Evolutionary conservation across 2,329 filamentous ascomycete species (phyloP).

Genomic region (Pseudogymnoascus sp.): DNA sequence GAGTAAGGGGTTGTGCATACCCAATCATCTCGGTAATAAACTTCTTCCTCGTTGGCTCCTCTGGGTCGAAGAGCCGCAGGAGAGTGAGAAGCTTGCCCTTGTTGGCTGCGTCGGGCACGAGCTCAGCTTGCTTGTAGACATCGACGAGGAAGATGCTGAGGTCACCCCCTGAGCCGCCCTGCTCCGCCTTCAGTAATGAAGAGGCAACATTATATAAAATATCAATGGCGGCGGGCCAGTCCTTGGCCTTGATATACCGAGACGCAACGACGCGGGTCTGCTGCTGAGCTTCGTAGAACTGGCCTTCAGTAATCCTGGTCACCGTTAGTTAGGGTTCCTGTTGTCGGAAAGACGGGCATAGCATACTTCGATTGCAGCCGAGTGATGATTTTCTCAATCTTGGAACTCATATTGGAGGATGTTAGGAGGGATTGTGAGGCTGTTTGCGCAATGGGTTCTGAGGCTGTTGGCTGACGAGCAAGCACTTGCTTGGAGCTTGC

Average conservation of each 20-base stretch:
- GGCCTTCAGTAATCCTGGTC: slow-evolving; percentile 72
- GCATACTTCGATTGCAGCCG: slow-evolving; percentile 68
- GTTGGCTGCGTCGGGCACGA: slow-evolving; percentile 64
- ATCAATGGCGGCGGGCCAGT: slow-evolving; percentile 79
- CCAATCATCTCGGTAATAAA: slow-evolving; percentile 79
- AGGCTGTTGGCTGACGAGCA: neutral
- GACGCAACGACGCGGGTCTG: slow-evolving; percentile 93
- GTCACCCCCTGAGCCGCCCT: slow-evolving; percentile 88
- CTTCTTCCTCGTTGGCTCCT: slow-evolving; percentile 87
- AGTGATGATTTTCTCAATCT: slow-evolving; percentile 64
- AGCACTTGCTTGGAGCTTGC: neutral
- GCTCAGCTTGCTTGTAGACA: slow-evolving; percentile 79
- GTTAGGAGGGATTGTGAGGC: neutral
- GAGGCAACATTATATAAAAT: slow-evolving; percentile 78
- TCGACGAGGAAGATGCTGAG: slow-evolving; percentile 81
- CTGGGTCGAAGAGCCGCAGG: slow-evolving; percentile 68
- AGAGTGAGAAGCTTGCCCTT: slow-evolving; percentile 72
- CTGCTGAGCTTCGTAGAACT: slow-evolving; percentile 97
- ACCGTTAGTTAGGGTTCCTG: slow-evolving; percentile 13
- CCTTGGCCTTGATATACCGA: slow-evolving; percentile 81
- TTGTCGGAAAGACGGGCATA: slow-evolving; percentile 1
- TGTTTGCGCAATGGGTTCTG: neutral
- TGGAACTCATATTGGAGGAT: slow-evolving; percentile 34
- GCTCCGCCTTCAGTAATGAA: slow-evolving; percentile 81
- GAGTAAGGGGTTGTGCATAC: slow-evolving; percentile 37